phyloP scores from a whole-genome alignment of 2,329 filamentous ascomycete genomes.

The Calycina herbarum region DNA sequence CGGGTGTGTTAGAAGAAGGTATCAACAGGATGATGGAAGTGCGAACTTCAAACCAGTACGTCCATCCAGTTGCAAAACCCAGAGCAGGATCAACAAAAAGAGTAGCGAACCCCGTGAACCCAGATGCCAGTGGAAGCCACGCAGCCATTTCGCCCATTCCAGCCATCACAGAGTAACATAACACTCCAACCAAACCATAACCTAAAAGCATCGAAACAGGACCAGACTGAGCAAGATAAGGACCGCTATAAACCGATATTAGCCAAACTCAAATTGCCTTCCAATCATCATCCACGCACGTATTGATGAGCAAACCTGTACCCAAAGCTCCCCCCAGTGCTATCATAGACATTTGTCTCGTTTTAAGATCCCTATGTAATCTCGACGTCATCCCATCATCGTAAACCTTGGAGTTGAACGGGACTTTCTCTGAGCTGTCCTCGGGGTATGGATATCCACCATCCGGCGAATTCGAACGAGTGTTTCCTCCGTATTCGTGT shows the following conservation, averaged over 20 bases:
- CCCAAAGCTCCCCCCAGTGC: constrained; percentile 67
- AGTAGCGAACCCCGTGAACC: constrained; percentile 79
- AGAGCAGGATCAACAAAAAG: constrained; percentile 79
- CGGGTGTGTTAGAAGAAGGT: constrained; percentile 19
- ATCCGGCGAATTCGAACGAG: constrained; percentile 8
- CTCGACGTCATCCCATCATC: constrained; percentile 30
- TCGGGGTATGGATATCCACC: constrained; percentile 20
- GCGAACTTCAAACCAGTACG: constrained; percentile 37
- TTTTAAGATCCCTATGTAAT: constrained; percentile 53
- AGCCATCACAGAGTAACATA: constrained; percentile 82
- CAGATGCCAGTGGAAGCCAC: constrained; percentile 75
- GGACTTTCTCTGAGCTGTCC: constrained; percentile 21
- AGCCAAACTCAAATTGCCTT: constrained; percentile 9
- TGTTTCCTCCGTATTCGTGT: constrained; percentile 17
- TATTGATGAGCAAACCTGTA: constrained; percentile 69
- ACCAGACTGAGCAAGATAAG: constrained; percentile 44
- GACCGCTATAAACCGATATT: constrained; percentile 36
- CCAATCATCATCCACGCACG: constrained; percentile 31
- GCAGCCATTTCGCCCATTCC: constrained; percentile 82
- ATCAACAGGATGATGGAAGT: not conserved
- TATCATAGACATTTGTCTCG: constrained; percentile 60
- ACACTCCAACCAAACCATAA: constrained; percentile 66
- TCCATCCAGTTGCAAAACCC: constrained; percentile 70
- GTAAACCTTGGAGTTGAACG: constrained; percentile 22
- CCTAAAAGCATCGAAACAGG: constrained; percentile 71